A percentile compares a stretch with the other conserved stretches of the same genome.
Evolutionary conservation across 2,329 filamentous ascomycete genomes (phyloP).

Genomic region (Bipolaris gigantea): DNA sequence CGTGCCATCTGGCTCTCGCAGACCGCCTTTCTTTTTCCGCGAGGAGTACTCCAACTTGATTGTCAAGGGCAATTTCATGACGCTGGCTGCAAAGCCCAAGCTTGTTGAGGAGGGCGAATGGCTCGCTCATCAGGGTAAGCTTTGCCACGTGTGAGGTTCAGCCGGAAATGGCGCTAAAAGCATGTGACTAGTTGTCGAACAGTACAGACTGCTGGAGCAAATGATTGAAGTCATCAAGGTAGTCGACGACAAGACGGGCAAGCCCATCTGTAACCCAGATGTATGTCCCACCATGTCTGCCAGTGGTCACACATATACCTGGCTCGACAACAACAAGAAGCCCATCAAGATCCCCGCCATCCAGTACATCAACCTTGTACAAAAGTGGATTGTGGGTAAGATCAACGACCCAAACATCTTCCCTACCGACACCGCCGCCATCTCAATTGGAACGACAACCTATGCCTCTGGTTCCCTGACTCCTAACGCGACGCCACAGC

Average conservation of each 20-base stretch:
- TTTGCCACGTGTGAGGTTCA: neutral
- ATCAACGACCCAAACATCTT: constrained; percentile 89
- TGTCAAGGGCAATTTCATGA: constrained; percentile 97
- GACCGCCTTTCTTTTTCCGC: constrained; percentile 74
- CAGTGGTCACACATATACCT: constrained; percentile 91
- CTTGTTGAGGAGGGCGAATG: constrained; percentile 94
- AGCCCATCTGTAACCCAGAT: constrained; percentile 78
- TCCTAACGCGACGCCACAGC: constrained; percentile 48
- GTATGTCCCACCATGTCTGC: constrained; percentile 93
- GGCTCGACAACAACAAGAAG: constrained; percentile 84
- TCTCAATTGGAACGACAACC: constrained; percentile 65
- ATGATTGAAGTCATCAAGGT: constrained; percentile 89
- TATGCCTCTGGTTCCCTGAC: constrained; percentile 58
- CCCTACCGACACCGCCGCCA: constrained; percentile 76
- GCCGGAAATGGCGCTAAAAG: constrained; percentile 21
- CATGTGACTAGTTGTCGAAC: constrained; percentile 74
- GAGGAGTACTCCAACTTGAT: constrained; percentile 79
- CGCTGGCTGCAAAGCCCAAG: constrained; percentile 86
- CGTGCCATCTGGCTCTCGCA: constrained; percentile 58
- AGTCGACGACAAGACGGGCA: constrained; percentile 73
- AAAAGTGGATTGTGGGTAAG: constrained; percentile 96
- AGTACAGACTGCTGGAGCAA: constrained; percentile 84
- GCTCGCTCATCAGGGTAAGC: constrained; percentile 87
- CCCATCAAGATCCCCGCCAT: constrained; percentile 90
- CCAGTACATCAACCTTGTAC: constrained; percentile 93